Conservation (phyloP, 2,329 filamentous ascomycete species). For the Rhynchosporium secalis region DNA sequence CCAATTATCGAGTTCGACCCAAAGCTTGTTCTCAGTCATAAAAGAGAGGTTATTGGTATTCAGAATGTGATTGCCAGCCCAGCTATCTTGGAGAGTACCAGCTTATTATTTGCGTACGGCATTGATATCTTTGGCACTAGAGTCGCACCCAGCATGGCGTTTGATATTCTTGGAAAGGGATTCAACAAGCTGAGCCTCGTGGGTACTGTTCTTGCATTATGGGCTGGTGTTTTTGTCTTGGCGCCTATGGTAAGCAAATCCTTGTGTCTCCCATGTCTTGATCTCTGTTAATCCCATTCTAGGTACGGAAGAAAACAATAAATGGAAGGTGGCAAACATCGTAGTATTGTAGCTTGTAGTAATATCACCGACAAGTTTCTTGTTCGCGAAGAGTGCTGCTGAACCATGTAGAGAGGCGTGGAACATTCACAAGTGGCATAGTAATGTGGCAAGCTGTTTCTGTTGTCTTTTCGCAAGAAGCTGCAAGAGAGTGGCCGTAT, state of each 20-base stretch:
- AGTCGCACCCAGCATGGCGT: slow-evolving; percentile 82
- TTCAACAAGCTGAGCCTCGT: slow-evolving; percentile 90
- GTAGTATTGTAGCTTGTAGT: slow-evolving; percentile 24
- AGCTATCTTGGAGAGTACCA: slow-evolving; percentile 87
- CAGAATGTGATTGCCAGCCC: slow-evolving; percentile 71
- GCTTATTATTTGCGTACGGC: slow-evolving; percentile 83
- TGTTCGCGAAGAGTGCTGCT: background rate
- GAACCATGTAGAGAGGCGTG: too few relatives aligned
- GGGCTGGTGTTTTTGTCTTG: slow-evolving; percentile 72
- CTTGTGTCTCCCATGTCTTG: background rate
- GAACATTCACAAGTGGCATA: too few relatives aligned
- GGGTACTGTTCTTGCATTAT: slow-evolving; percentile 78
- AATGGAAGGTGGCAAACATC: slow-evolving; percentile 57
- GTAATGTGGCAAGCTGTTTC: too few relatives aligned
- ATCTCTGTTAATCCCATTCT: slow-evolving; percentile 39
- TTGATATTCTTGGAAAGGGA: slow-evolving; percentile 89
- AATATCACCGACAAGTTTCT: slow-evolving; percentile 7
- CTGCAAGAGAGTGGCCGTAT: too few relatives aligned
- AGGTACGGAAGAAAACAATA: slow-evolving; percentile 68
- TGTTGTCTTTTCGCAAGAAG: too few relatives aligned
- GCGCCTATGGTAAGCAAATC: slow-evolving; percentile 75
- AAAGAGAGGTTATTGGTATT: slow-evolving; percentile 77
- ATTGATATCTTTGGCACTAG: slow-evolving; percentile 85
- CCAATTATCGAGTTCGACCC: slow-evolving; percentile 83
- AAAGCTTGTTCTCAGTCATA: slow-evolving; percentile 76